phyloP scores from a whole-genome alignment of 1,284 basidiomycete species.

The Leccinum subspadiceum region DNA sequence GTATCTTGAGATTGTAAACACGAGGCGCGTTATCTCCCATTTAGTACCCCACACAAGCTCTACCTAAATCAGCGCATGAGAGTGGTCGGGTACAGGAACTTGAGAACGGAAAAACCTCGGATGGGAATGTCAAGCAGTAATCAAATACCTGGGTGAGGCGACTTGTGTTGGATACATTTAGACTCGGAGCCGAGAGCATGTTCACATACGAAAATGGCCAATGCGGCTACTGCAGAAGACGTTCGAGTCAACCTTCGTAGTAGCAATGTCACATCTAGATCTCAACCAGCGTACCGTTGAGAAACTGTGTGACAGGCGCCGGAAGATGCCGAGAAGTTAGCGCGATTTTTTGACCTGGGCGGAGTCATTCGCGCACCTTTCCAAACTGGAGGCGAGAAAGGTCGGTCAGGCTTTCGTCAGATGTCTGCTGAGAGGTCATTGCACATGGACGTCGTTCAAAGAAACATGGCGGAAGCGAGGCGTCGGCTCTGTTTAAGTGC shows the following conservation, averaged over 20 bases:
- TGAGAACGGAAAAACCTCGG: constrained; percentile 1
- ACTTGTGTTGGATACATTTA: not conserved
- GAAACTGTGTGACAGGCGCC: no score
- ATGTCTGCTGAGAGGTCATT: no score
- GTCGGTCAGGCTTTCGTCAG: no score
- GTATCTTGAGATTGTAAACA: not conserved
- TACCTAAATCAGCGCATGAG: not conserved
- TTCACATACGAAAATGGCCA: constrained; percentile 21
- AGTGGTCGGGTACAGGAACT: constrained; percentile 10
- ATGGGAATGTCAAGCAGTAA: not conserved
- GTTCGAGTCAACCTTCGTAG: not conserved
- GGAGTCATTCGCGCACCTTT: not conserved
- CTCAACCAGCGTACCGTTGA: no score
- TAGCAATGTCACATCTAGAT: not conserved
- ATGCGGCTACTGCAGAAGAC: constrained; percentile 17
- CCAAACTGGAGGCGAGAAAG: no score
- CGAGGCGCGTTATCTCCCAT: not conserved
- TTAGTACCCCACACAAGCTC: not conserved
- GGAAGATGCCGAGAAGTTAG: no score
- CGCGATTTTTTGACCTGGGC: no score
- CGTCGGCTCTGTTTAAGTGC: no score
- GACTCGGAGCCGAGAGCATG: not conserved
- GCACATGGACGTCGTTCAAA: no score
- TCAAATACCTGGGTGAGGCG: not conserved
- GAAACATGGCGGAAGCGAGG: no score